Evolutionary conservation across 495 filamentous ascomycete species (phyloP).

Genomic region (Letharia columbiana): DNA sequence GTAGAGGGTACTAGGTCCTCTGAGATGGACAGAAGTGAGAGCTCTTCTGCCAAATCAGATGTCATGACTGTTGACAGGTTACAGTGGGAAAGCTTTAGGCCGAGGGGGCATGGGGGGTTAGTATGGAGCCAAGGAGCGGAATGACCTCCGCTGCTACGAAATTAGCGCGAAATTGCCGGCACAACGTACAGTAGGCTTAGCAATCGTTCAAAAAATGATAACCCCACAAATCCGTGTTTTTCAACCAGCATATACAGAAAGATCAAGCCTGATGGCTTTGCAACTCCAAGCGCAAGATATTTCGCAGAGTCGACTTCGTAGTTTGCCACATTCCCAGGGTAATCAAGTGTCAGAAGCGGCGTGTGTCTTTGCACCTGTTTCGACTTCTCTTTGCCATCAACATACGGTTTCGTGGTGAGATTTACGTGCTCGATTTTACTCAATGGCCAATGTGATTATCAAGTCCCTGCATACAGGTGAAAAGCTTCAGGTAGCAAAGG

Average conservation of each 20-base stretch:
- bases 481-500: constrained; percentile 5
- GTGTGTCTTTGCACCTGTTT: neutral
- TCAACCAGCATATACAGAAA: neutral
- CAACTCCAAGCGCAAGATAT: neutral
- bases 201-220: neutral
- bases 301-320: neutral
- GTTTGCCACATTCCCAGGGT: neutral
- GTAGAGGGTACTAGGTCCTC: constrained; percentile 62
- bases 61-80: neutral
- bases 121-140: neutral
- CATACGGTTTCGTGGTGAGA: neutral
- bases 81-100: neutral
- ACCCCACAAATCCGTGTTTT: neutral
- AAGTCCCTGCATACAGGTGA: constrained; percentile 10
- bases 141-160: neutral
- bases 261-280: neutral
- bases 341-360: neutral
- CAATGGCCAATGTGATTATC: constrained; percentile 16
- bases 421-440: neutral
- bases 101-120: no score
- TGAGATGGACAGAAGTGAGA: constrained; percentile 45
- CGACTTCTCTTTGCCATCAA: neutral
- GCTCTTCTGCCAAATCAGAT: neutral
- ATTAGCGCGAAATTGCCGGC: no score
- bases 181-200: no score